Evolutionary conservation across 805 yeast genomes (phyloP), one percentile per base, ranked within the genome.

Genomic region (Candida chauliodis): DNA sequence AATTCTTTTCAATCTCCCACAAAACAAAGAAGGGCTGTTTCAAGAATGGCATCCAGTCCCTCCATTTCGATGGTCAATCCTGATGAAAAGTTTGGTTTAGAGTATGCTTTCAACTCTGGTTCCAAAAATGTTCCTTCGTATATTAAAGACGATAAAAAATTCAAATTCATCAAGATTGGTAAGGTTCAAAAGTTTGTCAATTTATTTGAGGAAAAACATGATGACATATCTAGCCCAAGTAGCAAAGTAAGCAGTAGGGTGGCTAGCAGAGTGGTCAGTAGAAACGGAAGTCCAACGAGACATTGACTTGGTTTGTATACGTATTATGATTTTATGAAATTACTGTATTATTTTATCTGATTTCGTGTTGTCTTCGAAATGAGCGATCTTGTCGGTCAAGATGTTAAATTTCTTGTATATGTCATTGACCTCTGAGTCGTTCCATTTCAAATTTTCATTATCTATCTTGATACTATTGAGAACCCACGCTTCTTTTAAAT

Each of bases 401-500:
- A 49, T 44, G 40, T 62, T 61, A 47, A 67, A 67, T 46, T 63
- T 58, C 5, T 46, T 48, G 31, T 60, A 63, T 3, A 64, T 53
- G 9, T 44, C 39, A 37, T 53, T 44, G 4, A 55, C 38, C 11
- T 62, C 56, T 19, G 47, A 46, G 19, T 55, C 55, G 24, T 49
- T 52, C 21, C 48, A 33, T 10, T 38, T 40, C 9, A 44, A 45
- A 13, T 41, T 37, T 2, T 36, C 36, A 1, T 43, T 30, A 8
- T 51, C 50, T 10, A 63, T 66, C 27, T 73, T 73, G 38, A 76
- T 58, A 17, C 77, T 75, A 2, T 79, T 81, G 38, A 78, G 54
- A 28, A 76, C 70, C 83, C 82, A 78, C 3, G 73, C 65, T 51
- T 77, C 82, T 46, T 73, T 71, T 32, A 78, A 53, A 1, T 66